A percentile compares a stretch with the other conserved stretches of the same genome.
phyloP scores from a whole-genome alignment of 176 grass and related monocot species.

The Aegilops bicornis region DNA sequence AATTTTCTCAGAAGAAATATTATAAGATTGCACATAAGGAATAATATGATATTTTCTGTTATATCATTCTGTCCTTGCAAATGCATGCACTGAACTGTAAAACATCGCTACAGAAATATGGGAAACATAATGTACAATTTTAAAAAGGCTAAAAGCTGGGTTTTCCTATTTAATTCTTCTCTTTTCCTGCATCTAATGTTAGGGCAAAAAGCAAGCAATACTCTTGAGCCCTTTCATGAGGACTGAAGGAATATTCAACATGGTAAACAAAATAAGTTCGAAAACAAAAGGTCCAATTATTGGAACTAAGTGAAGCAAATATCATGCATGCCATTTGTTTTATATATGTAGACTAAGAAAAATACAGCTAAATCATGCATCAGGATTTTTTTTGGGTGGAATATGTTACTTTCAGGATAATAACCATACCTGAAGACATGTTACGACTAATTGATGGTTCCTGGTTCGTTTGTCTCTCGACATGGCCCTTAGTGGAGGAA shows the following conservation, averaged over 20 bases:
- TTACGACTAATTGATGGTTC: conserved; percentile 15
- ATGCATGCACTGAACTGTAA: background rate
- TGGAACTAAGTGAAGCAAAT: background rate
- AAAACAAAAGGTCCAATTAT: background rate
- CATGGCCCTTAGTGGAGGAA: background rate
- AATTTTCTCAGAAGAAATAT: conserved; percentile 2
- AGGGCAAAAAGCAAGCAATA: background rate
- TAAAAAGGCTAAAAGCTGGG: background rate
- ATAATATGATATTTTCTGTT: background rate
- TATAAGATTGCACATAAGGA: background rate
- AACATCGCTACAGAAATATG: background rate
- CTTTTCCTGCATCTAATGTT: background rate
- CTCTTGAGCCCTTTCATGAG: conserved; percentile 1
- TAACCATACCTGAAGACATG: conserved; percentile 40
- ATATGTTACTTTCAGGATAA: background rate
- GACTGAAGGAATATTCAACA: background rate
- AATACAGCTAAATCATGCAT: background rate
- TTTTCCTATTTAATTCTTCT: background rate
- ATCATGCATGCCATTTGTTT: conserved; percentile 12
- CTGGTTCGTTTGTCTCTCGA: conserved; percentile 14
- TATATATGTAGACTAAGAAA: background rate
- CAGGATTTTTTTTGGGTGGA: background rate
- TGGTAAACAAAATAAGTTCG: background rate
- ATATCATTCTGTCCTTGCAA: conserved; percentile 2
- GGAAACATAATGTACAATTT: background rate